Evolutionary conservation across 2,329 filamentous ascomycete genomes (phyloP), one percentile per base, ranked within the genome.

Genomic region (Penicillium sp.): DNA sequence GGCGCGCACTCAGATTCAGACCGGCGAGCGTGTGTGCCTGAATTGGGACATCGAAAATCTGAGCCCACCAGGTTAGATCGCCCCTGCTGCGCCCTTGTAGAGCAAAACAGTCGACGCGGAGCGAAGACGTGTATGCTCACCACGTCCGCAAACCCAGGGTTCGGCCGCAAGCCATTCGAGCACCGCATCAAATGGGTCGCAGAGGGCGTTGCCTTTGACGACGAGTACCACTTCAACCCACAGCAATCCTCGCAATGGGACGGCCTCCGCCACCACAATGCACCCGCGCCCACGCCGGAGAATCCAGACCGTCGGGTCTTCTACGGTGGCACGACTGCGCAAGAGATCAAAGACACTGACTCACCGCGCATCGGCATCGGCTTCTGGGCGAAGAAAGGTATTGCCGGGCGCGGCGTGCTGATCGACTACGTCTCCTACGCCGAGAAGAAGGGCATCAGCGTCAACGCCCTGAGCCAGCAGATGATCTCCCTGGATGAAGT

Each of bases 21-120:
- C 71, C 0, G 78, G 78, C 14, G 65, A 70, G 32, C 69, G 76
- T 16, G 70, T 79, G 15, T 73, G 73, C 34, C 59, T 81, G 16
- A 75, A 76, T 25, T 81, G 78, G 78, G 71, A 76, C 18, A 59
- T 81, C 26, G 71, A 72, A 33, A 79, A 80, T 51, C 61, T 80
- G 2, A 73, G 77, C n/a, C 60, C 58, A 9, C 62, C 64, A 38
- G 62, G 61, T 64, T 52, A 4, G 28, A 20, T 16, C 15, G 9
- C 33, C 8, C n/a, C n/a, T n/a, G n/a, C n/a, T n/a, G n/a, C n/a
- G n/a, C n/a, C n/a, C n/a, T n/a, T n/a, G n/a, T n/a, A n/a, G n/a
- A n/a, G n/a, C n/a, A n/a, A n/a, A n/a, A n/a, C n/a, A n/a, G n/a
- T n/a, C n/a, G n/a, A n/a, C n/a, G n/a, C n/a, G n/a, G n/a, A n/a